Conservation (phyloP, 306 rosid species). For the Citrullus mucosospermus region DNA sequence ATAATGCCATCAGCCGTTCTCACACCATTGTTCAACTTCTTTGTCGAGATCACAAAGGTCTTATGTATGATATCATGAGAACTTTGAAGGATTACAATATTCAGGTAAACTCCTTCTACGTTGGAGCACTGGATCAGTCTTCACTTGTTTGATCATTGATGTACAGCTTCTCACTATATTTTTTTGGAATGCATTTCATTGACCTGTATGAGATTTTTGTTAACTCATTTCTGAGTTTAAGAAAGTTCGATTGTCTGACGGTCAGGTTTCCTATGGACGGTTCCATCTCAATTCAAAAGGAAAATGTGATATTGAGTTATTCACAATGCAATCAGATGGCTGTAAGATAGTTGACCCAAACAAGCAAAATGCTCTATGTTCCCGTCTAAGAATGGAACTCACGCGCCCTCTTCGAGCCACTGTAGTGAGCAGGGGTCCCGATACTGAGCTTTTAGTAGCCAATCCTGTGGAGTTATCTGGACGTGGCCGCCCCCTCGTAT, state of each 20-base stretch:
- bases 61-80: conserved; percentile 45
- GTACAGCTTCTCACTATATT: background rate
- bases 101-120: conserved; percentile 19
- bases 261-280: conserved; percentile 38
- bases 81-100: conserved; percentile 50
- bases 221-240: background rate
- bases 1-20: conserved; percentile 42
- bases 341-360: conserved; percentile 29
- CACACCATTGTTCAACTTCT: conserved; percentile 37
- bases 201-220: background rate
- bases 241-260: background rate
- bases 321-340: conserved; percentile 39
- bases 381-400: conserved; percentile 45
- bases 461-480: conserved; percentile 54
- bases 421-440: conserved; percentile 44
- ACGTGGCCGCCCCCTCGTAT: conserved; percentile 46
- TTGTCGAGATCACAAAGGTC: conserved; percentile 50
- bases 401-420: conserved; percentile 36
- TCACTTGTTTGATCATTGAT: background rate
- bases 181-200: background rate
- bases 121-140: background rate
- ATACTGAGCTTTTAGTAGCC: conserved; percentile 49
- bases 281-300: conserved; percentile 28
- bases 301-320: conserved; percentile 37
- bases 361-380: conserved; percentile 30